Conservation (phyloP, 2,329 filamentous ascomycete genomes). For the Pestalotiopsis fici region DNA sequence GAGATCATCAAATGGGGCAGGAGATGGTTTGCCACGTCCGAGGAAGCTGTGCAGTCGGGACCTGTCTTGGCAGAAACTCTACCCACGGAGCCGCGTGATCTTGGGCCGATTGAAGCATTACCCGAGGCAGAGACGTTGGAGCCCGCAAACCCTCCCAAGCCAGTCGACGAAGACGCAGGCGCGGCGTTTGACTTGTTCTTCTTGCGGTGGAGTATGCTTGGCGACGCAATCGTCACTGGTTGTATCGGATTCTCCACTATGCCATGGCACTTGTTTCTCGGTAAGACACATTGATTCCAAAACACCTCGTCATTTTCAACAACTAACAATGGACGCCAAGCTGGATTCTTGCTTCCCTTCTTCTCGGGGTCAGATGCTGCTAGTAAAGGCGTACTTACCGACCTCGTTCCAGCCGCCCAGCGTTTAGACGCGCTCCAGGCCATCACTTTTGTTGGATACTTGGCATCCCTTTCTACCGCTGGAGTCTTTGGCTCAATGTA, state of each 20-base stretch:
- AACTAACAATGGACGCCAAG: conserved; percentile 5
- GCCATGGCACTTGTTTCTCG: conserved; percentile 25
- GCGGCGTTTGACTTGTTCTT: conserved; percentile 25
- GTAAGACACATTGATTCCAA: conserved; percentile 12
- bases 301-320: too few relatives aligned
- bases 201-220: conserved; percentile 21
- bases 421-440: conserved; percentile 23
- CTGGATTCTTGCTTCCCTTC: conserved; percentile 22
- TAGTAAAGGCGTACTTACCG: conserved; percentile 23
- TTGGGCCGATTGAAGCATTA: conserved; percentile 15
- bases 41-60: background rate
- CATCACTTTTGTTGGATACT: conserved; percentile 23
- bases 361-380: conserved; percentile 24
- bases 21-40: conserved; percentile 13
- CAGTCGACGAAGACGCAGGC: conserved; percentile 16
- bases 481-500: conserved; percentile 25
- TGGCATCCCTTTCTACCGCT: conserved; percentile 20
- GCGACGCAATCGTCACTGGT: conserved; percentile 21
- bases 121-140: conserved; percentile 18
- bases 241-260: conserved; percentile 21
- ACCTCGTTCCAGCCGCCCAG: conserved; percentile 22
- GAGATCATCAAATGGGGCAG: conserved; percentile 22
- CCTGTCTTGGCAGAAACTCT: conserved; percentile 14
- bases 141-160: conserved; percentile 16
- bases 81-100: conserved; percentile 18